Base-by-base conservation (phyloP, 2,329 filamentous ascomycete species). In the Penicillium capsulatum region DNA sequence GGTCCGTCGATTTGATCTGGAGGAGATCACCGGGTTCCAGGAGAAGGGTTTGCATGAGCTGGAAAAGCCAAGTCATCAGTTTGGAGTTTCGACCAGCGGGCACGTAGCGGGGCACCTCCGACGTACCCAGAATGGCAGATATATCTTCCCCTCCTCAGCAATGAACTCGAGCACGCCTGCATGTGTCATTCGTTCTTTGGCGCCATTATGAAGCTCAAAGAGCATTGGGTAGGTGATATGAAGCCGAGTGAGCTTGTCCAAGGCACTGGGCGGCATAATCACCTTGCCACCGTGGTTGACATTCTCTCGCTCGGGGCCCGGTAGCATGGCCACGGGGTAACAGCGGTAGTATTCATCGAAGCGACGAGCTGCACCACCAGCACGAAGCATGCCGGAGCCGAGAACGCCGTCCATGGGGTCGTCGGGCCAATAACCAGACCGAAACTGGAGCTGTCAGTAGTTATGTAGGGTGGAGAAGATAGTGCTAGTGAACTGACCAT, bases 281-380 rank as follows among this genome's bases (percentile, higher is more conserved):
- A 98, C 91, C 73, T 98, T 98, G 67, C 91, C 94, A 53, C 92
- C 92, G 62, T 92, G 90, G 73, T 97, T 97, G 47, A 94, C 82
- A 53, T 90, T 84, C 36, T 86, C 84, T 52, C 92, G 80, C 58
- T 96, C 90, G 26, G 87, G 80, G 2, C 91, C 90, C 9, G 90
- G 88, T 47, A 94, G 81, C 90, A 98, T 97, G 56, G 84, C 82
- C 57, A 96, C 79, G 30, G 92, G 92, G 61, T 97, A 98, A 73
- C 90, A 96, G 58, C 92, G 84, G 70, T 96, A 97, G 72, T 95
- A 97, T 68, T 98, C 92, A 67, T 98, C 91, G 71, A 98, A 98
- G 45, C 90, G 86, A 56, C 88, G 85, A 54, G 68, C 74, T 57
- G 64, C 65, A 35, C 66, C 70, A 30, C 64, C 61, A 47, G 70